Base-by-base conservation (phyloP, 2,329 filamentous ascomycete species). In the Talaromyces sp. region DNA sequence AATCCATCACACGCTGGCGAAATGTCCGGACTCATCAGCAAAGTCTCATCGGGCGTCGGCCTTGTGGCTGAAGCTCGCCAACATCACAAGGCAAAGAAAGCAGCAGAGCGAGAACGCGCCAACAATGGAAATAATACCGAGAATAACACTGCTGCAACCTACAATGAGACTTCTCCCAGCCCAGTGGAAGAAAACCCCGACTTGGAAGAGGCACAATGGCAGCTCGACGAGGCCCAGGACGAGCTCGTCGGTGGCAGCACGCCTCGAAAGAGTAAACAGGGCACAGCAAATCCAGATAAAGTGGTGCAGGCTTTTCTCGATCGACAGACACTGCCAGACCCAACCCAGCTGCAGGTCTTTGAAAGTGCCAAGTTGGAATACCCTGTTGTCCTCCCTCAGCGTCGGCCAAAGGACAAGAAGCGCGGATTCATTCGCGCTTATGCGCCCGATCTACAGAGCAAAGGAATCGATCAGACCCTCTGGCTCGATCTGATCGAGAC, bases 391-490 rank as follows among this genome's bases (percentile, higher is more conserved):
- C 63, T 78, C 19, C 76, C 76, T 0, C 76, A 78, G 62, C 71
- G 75, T 1, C 67, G 76, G 55, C 75, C 76, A 1, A 67, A 70
- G 22, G 64, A 67, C 11, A 71, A 71, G 19, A 65, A 69, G 11
- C 71, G 76, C 7, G 76, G 75, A 0, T 78, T 78, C 39, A 68
- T 77, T 56, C 69, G 70, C 1, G 76, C 76, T 3, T 78, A 78
- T 65, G 72, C 77, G 1, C 76, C 75, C 0, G 69, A 67, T 5
- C 67, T 78, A 7, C 63, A 64, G 1, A 67, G 72, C 4, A 71
- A 68, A 33, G 76, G 74, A 7, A 72, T 79, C 52, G 65, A 70
- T 55, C 69, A 78, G 59, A 64, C 64, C 9, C 72, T 70, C 53
- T 78, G 77, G 33, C 55, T 78, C 2, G 67, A 72, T 9, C 78